phyloP scores from a whole-genome alignment of 768 basidiomycete species.

The Lactarius evosmus region DNA sequence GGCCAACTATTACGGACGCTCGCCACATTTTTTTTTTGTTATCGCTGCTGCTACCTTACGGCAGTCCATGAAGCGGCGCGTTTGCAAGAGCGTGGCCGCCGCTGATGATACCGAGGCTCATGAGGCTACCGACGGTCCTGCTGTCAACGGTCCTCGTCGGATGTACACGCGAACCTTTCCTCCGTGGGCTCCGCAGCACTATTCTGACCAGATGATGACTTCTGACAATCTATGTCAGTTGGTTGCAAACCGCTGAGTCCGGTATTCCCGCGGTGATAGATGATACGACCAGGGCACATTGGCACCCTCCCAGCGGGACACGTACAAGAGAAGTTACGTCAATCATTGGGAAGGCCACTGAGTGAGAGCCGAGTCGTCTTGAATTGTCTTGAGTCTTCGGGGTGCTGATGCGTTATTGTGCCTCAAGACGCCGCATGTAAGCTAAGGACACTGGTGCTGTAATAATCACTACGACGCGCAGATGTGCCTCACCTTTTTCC shows the following conservation, averaged over 20 bases:
- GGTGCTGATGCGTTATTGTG: too few species aligned
- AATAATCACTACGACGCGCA: not conserved
- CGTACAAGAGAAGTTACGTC: not conserved
- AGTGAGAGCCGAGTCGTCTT: not conserved
- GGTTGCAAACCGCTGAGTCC: not conserved
- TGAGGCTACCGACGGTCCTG: not conserved
- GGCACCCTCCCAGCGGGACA: not conserved
- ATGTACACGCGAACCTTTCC: not conserved
- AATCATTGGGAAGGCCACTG: not conserved
- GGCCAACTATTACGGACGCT: not conserved
- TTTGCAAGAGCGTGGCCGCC: not conserved
- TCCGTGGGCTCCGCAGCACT: not conserved
- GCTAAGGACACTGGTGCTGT: not conserved
- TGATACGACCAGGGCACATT: not conserved
- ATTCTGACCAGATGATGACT: not conserved
- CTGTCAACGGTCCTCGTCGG: not conserved
- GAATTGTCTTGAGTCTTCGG: too few species aligned
- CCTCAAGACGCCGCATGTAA: not conserved
- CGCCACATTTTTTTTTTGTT: not conserved
- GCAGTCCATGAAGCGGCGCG: not conserved
- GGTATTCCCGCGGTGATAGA: not conserved
- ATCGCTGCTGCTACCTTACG: not conserved
- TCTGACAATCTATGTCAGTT: not conserved
- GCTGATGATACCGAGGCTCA: not conserved
- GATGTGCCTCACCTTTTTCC: too few species aligned